Conservation (phyloP, 768 basidiomycete species). For the Lentinula boryana region DNA sequence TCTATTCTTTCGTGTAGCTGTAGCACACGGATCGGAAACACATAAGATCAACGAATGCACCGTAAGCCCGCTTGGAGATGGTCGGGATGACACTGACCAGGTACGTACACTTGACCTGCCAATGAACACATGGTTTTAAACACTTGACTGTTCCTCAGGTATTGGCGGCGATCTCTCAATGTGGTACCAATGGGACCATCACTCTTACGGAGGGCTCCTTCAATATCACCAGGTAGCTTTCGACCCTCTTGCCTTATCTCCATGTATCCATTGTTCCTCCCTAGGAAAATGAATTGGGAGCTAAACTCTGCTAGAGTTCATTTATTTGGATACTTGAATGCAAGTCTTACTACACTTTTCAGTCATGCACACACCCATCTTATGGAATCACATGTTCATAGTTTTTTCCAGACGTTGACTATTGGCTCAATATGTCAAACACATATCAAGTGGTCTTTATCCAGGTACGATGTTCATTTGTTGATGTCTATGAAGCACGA, state of each 20-base stretch:
- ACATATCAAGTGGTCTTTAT: constrained; percentile 61
- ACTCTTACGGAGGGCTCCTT: constrained; percentile 38
- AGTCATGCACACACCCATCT: background rate
- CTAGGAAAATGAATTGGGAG: constrained; percentile 51
- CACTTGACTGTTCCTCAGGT: constrained; percentile 23
- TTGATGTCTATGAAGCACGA: background rate
- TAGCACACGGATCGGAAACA: background rate
- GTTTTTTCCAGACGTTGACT: constrained; percentile 50
- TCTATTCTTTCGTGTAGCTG: background rate
- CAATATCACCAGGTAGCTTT: constrained; percentile 43
- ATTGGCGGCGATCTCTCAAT: constrained; percentile 39
- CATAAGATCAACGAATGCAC: background rate
- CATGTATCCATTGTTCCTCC: background rate
- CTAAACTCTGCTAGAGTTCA: constrained; percentile 36
- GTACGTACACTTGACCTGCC: background rate
- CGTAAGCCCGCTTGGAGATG: constrained; percentile 15
- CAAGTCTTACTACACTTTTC: constrained; percentile 11
- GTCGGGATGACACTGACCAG: constrained; percentile 20
- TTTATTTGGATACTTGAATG: constrained; percentile 30
- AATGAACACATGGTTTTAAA: too few species aligned
- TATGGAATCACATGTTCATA: constrained; percentile 12
- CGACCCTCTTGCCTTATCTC: background rate
- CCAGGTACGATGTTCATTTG: constrained; percentile 29
- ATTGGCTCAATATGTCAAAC: constrained; percentile 47
- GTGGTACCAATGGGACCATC: constrained; percentile 41